These are phyloP conservation scores for Fusarium sp. DNA, from an alignment of 2,329 filamentous ascomycete species.

Conservation along the genomic window DNA sequence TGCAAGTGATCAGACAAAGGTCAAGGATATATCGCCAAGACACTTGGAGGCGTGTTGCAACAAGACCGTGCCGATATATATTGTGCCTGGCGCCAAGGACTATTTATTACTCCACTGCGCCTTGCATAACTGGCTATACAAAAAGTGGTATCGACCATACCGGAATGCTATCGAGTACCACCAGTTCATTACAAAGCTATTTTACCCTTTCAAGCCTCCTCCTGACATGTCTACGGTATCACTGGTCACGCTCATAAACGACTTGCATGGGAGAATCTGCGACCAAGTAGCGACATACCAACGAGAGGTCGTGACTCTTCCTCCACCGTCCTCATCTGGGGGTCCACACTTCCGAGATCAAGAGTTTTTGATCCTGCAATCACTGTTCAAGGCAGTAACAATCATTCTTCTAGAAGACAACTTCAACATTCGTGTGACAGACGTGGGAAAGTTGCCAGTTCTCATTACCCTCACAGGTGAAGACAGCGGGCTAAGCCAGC, in stretches of 20 bases:
- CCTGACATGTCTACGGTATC: not conserved
- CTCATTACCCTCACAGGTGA: not conserved
- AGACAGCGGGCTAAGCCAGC: not conserved
- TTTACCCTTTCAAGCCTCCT: not conserved
- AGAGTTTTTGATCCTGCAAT: not conserved
- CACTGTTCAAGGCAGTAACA: not conserved
- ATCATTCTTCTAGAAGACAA: not conserved
- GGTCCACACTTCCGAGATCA: not conserved
- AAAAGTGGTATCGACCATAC: conserved; percentile 15
- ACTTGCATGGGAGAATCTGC: not conserved
- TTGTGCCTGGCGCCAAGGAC: not conserved
- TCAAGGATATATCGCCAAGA: not conserved
- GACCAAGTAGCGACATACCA: not conserved
- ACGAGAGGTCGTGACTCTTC: not conserved
- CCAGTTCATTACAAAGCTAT: conserved; percentile 15
- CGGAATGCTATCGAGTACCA: conserved; percentile 17
- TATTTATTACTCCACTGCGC: not conserved
- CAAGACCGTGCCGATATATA: not conserved
- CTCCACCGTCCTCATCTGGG: not conserved
- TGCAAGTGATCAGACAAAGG: no score
- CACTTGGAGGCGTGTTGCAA: not conserved
- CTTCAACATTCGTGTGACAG: not conserved
- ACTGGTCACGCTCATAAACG: not conserved
- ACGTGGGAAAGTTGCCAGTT: not conserved
- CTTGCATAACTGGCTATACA: conserved; percentile 14